A percentile compares a stretch with the other conserved stretches of the same genome.
These are phyloP conservation scores for Fraxinus americana DNA, from an alignment of 257 asterid species.

Conservation along the genomic window DNA sequence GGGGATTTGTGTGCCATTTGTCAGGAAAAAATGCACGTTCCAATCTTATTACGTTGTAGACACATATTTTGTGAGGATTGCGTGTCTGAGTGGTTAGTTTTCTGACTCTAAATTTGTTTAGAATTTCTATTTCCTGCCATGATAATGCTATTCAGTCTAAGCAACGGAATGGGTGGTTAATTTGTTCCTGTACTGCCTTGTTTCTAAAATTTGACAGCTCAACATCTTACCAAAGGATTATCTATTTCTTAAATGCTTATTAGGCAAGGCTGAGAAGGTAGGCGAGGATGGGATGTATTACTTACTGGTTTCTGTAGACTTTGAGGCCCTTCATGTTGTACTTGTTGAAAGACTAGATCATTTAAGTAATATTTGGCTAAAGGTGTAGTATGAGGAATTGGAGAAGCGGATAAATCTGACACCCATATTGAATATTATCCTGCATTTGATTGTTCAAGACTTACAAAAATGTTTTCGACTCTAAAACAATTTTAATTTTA, in stretches of 20 bases:
- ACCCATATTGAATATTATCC: not conserved
- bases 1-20: slow-evolving; percentile 92
- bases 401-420: not conserved
- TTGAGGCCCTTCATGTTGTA: not conserved
- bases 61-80: slow-evolving; percentile 92
- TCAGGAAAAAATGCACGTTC: slow-evolving; percentile 85
- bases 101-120: slow-evolving; percentile 9
- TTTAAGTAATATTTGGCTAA: not conserved
- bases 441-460: not conserved
- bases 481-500: not conserved
- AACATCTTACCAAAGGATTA: not conserved
- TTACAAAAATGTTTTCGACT: not conserved
- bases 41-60: slow-evolving; percentile 80
- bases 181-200: not conserved
- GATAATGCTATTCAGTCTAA: not conserved
- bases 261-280: not conserved
- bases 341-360: not conserved
- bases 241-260: not conserved
- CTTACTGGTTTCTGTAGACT: not conserved
- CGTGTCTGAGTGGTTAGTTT: slow-evolving; percentile 78
- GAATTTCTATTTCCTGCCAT: slow-evolving; percentile 12
- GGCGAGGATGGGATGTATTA: not conserved
- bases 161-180: slow-evolving; percentile 6
- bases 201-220: not conserved
- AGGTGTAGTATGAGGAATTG: not conserved